These are phyloP conservation scores for Hericium alpestre DNA, from an alignment of 768 basidiomycete species.

Conservation along the genomic window DNA sequence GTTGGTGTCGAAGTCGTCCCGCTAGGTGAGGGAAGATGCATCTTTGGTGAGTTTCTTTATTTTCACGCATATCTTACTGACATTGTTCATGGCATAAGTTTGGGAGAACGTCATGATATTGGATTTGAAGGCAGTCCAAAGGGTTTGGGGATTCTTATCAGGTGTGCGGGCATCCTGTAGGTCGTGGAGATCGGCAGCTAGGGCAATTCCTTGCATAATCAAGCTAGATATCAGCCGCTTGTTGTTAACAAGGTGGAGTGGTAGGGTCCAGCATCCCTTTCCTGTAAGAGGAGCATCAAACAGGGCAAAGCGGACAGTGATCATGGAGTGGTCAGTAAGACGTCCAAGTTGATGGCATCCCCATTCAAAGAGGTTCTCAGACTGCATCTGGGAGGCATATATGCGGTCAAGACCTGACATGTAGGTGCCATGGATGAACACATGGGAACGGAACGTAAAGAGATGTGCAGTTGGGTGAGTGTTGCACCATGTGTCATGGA, in stretches of 20 bases:
- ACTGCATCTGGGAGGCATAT: not conserved
- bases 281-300: not conserved
- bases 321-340: not conserved
- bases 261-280: not conserved
- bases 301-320: not conserved
- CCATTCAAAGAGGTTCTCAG: not conserved
- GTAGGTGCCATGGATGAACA: too few relatives aligned
- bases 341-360: not conserved
- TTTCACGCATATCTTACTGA: not conserved
- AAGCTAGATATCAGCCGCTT: not conserved
- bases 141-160: not conserved
- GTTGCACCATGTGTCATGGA: not conserved
- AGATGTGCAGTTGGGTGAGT: not conserved
- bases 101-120: not conserved
- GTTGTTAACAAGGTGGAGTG: not conserved
- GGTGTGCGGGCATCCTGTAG: too few relatives aligned
- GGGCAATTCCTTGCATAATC: too few relatives aligned
- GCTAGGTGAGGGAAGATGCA: not conserved
- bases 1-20: not conserved
- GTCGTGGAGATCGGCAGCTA: too few relatives aligned
- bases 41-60: not conserved
- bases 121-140: not conserved
- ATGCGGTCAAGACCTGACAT: conserved; percentile 3
- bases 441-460: not conserved
- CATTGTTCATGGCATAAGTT: not conserved